A percentile compares a stretch with the other conserved stretches of the same genome.
Evolutionary conservation across 108 stramenopile species (phyloP).

Genomic region (Asterionellopsis glacialis): DNA sequence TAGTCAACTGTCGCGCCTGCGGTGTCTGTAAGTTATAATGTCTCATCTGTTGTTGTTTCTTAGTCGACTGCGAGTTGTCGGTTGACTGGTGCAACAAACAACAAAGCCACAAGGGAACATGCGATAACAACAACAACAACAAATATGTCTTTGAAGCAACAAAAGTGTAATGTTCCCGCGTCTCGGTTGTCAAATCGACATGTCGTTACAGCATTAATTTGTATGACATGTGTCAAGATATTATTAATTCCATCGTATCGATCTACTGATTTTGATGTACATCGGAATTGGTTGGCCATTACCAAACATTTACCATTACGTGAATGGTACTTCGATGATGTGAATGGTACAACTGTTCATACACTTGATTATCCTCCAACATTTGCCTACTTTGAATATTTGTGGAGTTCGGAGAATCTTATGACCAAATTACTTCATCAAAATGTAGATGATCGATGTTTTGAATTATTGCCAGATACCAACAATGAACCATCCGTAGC

Average conservation of each 20-base stretch:
- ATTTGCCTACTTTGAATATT: constrained; percentile 89
- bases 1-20: too few relatives aligned
- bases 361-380: constrained; percentile 96
- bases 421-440: constrained; percentile 16
- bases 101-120: too few relatives aligned
- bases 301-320: constrained; percentile 65
- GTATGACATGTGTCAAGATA: constrained; percentile 48
- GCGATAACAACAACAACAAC: too few relatives aligned
- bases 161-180: too few relatives aligned
- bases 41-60: too few relatives aligned
- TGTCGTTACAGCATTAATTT: constrained; percentile 28
- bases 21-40: too few relatives aligned
- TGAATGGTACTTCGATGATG: constrained; percentile 91
- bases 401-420: constrained; percentile 54
- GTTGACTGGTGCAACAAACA: too few relatives aligned
- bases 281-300: constrained; percentile 95
- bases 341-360: constrained; percentile 73
- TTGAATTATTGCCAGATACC: constrained; percentile 47
- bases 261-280: constrained; percentile 94
- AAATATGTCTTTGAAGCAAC: too few relatives aligned
- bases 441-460: constrained; percentile 49
- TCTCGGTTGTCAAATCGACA: too few relatives aligned
- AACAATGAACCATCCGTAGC: constrained; percentile 33
- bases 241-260: constrained; percentile 70
- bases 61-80: too few relatives aligned